Base-by-base conservation (phyloP, 148 eudicot species). In the Nyssa sinensis region DNA sequence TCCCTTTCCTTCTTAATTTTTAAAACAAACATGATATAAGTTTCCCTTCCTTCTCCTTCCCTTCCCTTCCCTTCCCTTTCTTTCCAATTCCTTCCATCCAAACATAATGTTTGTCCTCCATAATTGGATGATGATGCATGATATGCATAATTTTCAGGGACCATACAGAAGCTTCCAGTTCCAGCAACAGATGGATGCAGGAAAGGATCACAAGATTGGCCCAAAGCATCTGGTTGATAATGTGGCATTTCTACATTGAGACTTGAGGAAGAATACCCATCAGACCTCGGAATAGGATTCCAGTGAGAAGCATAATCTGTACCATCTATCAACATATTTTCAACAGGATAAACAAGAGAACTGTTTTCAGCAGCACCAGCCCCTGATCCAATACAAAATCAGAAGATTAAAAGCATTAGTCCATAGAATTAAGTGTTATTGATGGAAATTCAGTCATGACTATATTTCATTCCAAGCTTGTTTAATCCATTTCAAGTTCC, bases 121-220 rank as follows among this genome's bases (percentile, higher is more conserved):
- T 77, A 85, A 60, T 77, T 87, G 62, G 92, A 85, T 67, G 97
- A 89, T 78, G 97, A 86, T 66, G 88, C 81, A 80, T 83, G 83
- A 73, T 85, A 85, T 27, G 75, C 84, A 81, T 88, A 86, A 81
- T 80, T 85, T 78, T 84, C 91, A 35, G 85, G 81, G 67, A 75
- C 71, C 79, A 81, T 74, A 70, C 76, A 79, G 68, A 72, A 74
- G 80, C 70, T 80, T 74, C 84, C n/a, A n/a, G n/a, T n/a, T n/a
- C n/a, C 81, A 78, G 76, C 74, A 75, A 82, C 75, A 62, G 92
- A 71, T 63, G 86, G 84, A 67, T 81, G 88, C 77, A 79, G 35
- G 74, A 80, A 79, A 57, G 86, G 82, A 74, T 87, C 89, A 63
- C 70, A 83, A 55, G 87, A 73, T 13, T 82, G 82, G 64, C 81